Conservation (phyloP, 768 basidiomycete genomes). For the Boletus vinaceobasis region DNA sequence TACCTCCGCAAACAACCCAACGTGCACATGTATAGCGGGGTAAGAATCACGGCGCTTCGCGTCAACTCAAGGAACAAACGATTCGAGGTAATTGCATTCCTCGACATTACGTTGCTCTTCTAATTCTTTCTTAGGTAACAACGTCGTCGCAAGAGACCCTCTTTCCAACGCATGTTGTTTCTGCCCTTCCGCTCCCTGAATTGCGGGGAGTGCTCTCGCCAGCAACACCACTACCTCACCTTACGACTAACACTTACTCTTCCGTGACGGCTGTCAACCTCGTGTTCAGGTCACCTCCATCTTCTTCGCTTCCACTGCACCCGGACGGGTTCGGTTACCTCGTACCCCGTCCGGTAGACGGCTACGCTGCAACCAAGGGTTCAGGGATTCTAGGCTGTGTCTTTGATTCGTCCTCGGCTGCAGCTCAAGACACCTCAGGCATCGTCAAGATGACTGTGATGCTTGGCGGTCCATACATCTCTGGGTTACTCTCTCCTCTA, state of each 20-base stretch:
- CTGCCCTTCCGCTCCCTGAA: conserved; percentile 65
- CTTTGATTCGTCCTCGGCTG: conserved; percentile 81
- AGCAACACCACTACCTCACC: conserved; percentile 50
- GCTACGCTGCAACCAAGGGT: conserved; percentile 40
- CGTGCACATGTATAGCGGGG: conserved; percentile 52
- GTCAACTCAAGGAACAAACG: conserved; percentile 30
- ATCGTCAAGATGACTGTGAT: conserved; percentile 86
- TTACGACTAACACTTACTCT: conserved; percentile 66
- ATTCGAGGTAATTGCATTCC: conserved; percentile 42
- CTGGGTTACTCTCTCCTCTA: conserved; percentile 8
- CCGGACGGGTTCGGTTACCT: conserved; percentile 94
- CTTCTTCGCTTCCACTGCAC: conserved; percentile 47
- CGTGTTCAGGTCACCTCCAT: conserved; percentile 58
- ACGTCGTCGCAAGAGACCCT: conserved; percentile 33
- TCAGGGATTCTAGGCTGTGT: conserved; percentile 76
- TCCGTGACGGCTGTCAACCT: conserved; percentile 88
- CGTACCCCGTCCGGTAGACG: conserved; percentile 68
- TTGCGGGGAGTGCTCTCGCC: conserved; percentile 45
- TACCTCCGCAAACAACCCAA: conserved; percentile 47
- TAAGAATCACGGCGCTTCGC: conserved; percentile 37
- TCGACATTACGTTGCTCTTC: not conserved
- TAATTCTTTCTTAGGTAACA: conserved; percentile 28
- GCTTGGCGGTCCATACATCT: conserved; percentile 75
- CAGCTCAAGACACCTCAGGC: conserved; percentile 48
- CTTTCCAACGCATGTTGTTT: conserved; percentile 66